These are phyloP conservation scores for Aulographum hederae DNA, from an alignment of 2,329 filamentous ascomycete species.

Conservation along the genomic window DNA sequence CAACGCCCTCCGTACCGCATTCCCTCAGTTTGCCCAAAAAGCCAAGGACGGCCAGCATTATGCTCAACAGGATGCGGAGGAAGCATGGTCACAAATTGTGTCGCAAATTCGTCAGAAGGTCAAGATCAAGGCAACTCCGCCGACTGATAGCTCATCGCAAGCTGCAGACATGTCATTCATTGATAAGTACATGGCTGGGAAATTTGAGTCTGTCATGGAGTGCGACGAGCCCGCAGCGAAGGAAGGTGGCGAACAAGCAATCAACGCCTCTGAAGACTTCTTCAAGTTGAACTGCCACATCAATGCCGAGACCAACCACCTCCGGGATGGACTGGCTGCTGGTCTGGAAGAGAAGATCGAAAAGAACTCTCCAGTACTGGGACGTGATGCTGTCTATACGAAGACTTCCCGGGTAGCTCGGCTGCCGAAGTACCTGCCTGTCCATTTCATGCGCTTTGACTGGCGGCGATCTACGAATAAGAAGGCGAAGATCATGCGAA, in stretches of 20 bases:
- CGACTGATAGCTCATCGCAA: conserved; percentile 17
- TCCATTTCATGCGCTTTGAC: conserved; percentile 96
- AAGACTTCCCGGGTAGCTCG: conserved; percentile 82
- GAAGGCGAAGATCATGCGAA: conserved; percentile 99
- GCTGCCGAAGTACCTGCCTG: conserved; percentile 83
- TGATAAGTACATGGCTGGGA: conserved; percentile 77
- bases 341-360: conserved; percentile 78
- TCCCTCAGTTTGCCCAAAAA: conserved; percentile 85
- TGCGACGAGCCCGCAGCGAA: conserved; percentile 69
- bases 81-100: conserved; percentile 93
- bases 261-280: conserved; percentile 55
- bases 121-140: conserved; percentile 36
- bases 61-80: conserved; percentile 97
- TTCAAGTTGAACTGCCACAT: conserved; percentile 96
- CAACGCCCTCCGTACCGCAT: conserved; percentile 56
- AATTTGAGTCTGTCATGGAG: conserved; percentile 58
- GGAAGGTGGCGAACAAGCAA: conserved; percentile 53
- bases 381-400: conserved; percentile 66
- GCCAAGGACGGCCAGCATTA: conserved; percentile 67
- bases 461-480: conserved; percentile 93
- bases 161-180: conserved; percentile 49
- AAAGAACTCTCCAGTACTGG: conserved; percentile 66
- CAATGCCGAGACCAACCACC: conserved; percentile 66
- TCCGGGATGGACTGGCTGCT: conserved; percentile 71
- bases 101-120: conserved; percentile 66